Evolutionary conservation across 2,329 filamentous ascomycete species (phyloP).

Genomic region (Neonectria neomacrospora): DNA sequence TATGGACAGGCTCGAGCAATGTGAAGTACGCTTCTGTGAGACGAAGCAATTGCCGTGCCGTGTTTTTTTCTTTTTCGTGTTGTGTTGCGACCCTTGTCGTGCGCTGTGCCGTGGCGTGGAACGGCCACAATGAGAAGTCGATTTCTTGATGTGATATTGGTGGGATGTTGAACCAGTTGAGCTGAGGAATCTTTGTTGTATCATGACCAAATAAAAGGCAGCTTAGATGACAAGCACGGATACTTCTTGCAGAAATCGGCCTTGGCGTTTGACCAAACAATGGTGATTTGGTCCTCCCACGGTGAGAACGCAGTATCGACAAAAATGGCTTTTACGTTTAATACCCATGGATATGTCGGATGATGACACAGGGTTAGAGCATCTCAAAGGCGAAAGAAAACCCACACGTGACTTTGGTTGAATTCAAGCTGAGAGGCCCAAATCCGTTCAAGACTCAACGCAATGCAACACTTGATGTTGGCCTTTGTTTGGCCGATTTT

Average conservation of each 20-base stretch:
- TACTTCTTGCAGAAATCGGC: too few species aligned
- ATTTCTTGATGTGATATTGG: not conserved
- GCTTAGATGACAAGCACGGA: too few species aligned
- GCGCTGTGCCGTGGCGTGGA: not conserved
- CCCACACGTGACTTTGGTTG: not conserved
- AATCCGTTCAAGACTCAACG: too few species aligned
- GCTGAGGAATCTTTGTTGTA: not conserved
- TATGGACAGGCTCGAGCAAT: slow-evolving; percentile 22
- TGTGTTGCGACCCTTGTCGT: not conserved
- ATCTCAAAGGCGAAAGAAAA: too few species aligned
- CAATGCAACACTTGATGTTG: not conserved
- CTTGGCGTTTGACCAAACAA: too few species aligned
- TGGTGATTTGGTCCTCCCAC: too few species aligned
- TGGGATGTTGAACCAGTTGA: not conserved
- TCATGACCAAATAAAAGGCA: not conserved
- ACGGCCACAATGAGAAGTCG: not conserved
- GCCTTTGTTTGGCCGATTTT: slow-evolving; percentile 6
- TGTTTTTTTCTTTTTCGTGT: not conserved
- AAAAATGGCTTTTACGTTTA: too few species aligned
- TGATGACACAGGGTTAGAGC: too few species aligned
- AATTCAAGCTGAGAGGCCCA: too few species aligned
- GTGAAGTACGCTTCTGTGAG: slow-evolving; percentile 18
- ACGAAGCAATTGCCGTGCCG: not conserved
- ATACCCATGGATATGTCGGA: too few species aligned
- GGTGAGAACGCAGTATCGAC: too few species aligned